Base-by-base conservation (phyloP, 805 yeast genomes). In the Saturnispora besseyi region DNA sequence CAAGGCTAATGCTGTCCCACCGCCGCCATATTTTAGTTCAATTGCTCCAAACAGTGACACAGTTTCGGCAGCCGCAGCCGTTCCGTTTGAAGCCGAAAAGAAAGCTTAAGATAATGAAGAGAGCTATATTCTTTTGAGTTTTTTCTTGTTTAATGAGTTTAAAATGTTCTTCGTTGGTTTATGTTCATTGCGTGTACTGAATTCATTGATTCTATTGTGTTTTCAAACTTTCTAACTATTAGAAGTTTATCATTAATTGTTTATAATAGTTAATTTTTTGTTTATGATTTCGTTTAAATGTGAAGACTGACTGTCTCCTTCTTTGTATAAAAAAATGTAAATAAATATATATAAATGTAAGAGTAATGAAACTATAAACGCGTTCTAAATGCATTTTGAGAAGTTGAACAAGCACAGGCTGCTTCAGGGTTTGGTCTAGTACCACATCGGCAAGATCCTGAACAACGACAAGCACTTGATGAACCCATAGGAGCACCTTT, bases 51-150 rank as follows among this genome's bases (percentile, higher is more conserved):
- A 55, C 4, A 50, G 60, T 9, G 43, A 57, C 2, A 55, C 57
- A 3, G 61, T 52, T 4, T 41, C 51, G 22, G 57, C 59, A 5
- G 66, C 63, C 3, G 56, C 56, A 21, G 50, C 54, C 33, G 62
- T 57, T 30, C 58, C 66, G 4, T 44, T 61, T 18, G 65, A 61
- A 41, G 44, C 54, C 2, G 59, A 53, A 1, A 54, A 54, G 43
- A 57, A 59, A 44, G 29, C 29, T 5, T 26, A 26, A 6, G 3
- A 5, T 26, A 8, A 26, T 6, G 9, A 26, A 2, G 7, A 26
- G 4, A 26, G 9, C 9, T 26, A 26, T 26, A 6, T 26, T 26
- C 9, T 8, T 26, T 6, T 51, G 42, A 49, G 37, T 21, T 10
- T 13, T 28, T 22, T 43, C 29, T 26, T 5, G 29, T 26, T 26